Evolutionary conservation across 177 flowering plant genomes (phyloP), one percentile per base, ranked within the genome.

Genomic region (Vitis hybrid): DNA sequence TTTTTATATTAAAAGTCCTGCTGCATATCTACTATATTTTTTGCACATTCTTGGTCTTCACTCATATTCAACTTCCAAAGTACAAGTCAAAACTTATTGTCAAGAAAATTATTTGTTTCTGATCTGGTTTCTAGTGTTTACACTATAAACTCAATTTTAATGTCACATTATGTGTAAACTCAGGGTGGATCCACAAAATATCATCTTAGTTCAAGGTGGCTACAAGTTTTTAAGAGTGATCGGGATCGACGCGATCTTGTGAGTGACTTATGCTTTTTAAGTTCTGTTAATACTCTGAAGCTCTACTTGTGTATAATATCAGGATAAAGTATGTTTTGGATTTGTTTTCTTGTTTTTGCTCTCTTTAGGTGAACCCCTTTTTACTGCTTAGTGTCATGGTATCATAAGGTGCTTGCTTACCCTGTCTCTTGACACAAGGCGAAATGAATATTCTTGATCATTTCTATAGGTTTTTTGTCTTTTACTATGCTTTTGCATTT

Each of bases 161-260:
- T 65, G 56, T 56, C 51, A 55, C 64, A 58, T 52, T 73, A 11
- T 62, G 21, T 51, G 48, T 56, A 60, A 40, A 70, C 48, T 60
- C 85, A 94, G 98, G 98, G 97, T 74, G 98, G 98, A 65, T 87
- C 98, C 19, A 86, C 97, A 60, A 94, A 94, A 73, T 92, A 94
- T 81, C 98, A 94, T 85, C 79, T 94, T 24, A 82, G 85, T 64
- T 82, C 91, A 51, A 84, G 90, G 74, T 94, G 98, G 98, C 74
- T 88, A n/a, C 94, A 94, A 75, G 79, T 89, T 62, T 92, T 94
- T 66, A 86, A 86, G 69, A 94, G 90, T 74, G 98, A 94, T 64
- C 80, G 98, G 11, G 97, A 94, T 85, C 95, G 97, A 7, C 97
- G 98, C 75, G 97, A 94, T 87, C 97, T 94, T 78, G 98, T 92